These are phyloP conservation scores for Aquanectria penicillioides DNA, from an alignment of 2,329 filamentous ascomycete species.

Conservation along the genomic window DNA sequence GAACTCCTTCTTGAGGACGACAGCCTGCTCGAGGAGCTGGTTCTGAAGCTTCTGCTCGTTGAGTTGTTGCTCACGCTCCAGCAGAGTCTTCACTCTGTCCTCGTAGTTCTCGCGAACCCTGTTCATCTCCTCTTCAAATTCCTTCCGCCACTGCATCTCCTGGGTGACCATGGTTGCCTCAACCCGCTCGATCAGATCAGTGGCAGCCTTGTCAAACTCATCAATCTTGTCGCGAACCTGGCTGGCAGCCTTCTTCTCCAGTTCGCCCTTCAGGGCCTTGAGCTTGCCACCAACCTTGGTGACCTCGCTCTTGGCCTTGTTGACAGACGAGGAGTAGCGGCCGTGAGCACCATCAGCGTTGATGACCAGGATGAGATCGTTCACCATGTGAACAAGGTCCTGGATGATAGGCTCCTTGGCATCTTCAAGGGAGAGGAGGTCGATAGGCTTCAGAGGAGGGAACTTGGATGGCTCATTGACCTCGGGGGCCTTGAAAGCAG, in stretches of 20 bases:
- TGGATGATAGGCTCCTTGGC: constrained; percentile 89
- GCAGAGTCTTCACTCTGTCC: constrained; percentile 79
- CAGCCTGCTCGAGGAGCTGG: constrained; percentile 87
- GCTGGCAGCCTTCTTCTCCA: constrained; percentile 76
- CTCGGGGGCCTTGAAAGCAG: constrained; percentile 64
- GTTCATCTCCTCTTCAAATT: constrained; percentile 88
- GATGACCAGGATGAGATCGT: constrained; percentile 93
- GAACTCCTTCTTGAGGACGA: constrained; percentile 88
- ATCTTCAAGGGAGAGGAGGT: constrained; percentile 78
- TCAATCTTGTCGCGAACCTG: constrained; percentile 77
- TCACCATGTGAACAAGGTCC: constrained; percentile 93
- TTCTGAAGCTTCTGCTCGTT: constrained; percentile 87
- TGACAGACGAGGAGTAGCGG: constrained; percentile 81
- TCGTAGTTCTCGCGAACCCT: constrained; percentile 82
- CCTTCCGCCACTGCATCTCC: constrained; percentile 83
- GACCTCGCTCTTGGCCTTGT: constrained; percentile 87
- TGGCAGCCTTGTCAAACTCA: constrained; percentile 88
- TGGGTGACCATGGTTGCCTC: constrained; percentile 85
- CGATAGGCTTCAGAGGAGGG: constrained; percentile 75
- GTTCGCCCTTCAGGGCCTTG: constrained; percentile 73
- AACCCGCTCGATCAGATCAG: constrained; percentile 87
- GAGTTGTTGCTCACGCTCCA: constrained; percentile 82
- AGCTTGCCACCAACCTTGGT: constrained; percentile 83
- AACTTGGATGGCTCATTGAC: constrained; percentile 73
- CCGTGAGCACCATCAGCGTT: constrained; percentile 84